phyloP scores from a whole-genome alignment of 202 grass and related monocot genomes.

The Panicum hallii region DNA sequence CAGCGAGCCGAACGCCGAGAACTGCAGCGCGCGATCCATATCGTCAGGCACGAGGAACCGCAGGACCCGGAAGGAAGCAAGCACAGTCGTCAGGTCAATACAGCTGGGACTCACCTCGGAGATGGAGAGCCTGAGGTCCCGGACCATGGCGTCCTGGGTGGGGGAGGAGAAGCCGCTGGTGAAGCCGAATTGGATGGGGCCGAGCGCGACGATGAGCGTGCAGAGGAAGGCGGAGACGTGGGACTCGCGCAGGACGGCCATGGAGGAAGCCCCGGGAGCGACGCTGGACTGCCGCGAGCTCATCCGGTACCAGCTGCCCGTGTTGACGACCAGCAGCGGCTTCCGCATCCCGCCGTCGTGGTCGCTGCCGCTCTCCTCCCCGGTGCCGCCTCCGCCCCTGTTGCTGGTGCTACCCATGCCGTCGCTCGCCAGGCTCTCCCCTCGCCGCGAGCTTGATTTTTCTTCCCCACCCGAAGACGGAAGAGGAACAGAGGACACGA shows the following conservation, averaged over 20 bases:
- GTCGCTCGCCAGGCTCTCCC: slow-evolving; percentile 27
- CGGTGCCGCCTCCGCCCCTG: slow-evolving; percentile 28
- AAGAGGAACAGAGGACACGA: background rate
- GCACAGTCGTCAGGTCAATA: background rate
- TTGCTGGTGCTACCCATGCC: slow-evolving; percentile 9
- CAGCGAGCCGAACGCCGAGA: slow-evolving; percentile 88
- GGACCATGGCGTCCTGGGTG: slow-evolving; percentile 72
- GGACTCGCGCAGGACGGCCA: slow-evolving; percentile 64
- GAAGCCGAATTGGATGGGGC: slow-evolving; percentile 96
- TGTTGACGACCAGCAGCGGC: slow-evolving; percentile 66
- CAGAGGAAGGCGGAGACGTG: slow-evolving; percentile 88
- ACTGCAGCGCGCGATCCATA: slow-evolving; percentile 46
- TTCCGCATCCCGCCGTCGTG: slow-evolving; percentile 44
- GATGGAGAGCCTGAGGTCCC: slow-evolving; percentile 76
- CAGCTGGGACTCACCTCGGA: slow-evolving; percentile 57
- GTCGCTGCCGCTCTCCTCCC: slow-evolving; percentile 53
- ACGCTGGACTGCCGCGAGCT: slow-evolving; percentile 65
- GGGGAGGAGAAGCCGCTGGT: slow-evolving; percentile 91
- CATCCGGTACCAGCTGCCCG: slow-evolving; percentile 90
- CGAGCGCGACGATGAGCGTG: slow-evolving; percentile 93
- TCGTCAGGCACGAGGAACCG: background rate
- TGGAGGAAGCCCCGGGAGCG: slow-evolving; percentile 50
- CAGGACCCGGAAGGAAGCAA: background rate
- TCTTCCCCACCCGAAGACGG: background rate
- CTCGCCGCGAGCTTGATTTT: background rate